phyloP scores from a whole-genome alignment of 1,139 yeast genomes.

The Hemisphaericaspora lyxosophila region DNA sequence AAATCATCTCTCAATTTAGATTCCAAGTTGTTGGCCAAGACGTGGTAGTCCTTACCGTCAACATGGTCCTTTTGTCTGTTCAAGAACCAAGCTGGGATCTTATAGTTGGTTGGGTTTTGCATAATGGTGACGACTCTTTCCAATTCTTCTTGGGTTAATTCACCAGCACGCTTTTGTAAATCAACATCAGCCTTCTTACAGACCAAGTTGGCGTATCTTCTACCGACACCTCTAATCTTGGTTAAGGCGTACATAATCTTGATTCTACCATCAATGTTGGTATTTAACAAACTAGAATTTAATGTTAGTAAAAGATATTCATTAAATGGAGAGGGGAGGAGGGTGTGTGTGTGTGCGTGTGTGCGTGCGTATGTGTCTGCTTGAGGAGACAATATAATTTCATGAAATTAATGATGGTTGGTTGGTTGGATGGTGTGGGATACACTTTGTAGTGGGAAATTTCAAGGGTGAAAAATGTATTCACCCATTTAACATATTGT shows the following conservation, averaged over 20 bases:
- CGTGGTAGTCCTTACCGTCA: conserved; percentile 99
- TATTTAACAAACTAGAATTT: conserved; percentile 86
- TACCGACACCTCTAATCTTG: conserved; percentile 99
- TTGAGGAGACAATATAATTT: too few species aligned
- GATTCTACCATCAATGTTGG: conserved; percentile 99
- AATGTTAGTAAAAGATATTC: conserved; percentile 24
- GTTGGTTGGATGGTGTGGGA: too few species aligned
- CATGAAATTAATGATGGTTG: too few species aligned
- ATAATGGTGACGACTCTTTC: conserved; percentile 99
- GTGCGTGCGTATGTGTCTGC: too few species aligned
- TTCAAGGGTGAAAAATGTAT: too few species aligned
- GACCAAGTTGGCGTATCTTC: conserved; percentile 99
- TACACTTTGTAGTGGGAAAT: too few species aligned
- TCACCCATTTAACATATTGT: too few species aligned
- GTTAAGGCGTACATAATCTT: conserved; percentile 99
- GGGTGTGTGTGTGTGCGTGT: too few species aligned
- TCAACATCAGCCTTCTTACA: conserved; percentile 99
- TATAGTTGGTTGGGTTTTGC: conserved; percentile 99
- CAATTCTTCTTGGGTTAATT: conserved; percentile 99
- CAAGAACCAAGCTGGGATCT: conserved; percentile 99
- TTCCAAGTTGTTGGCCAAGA: conserved; percentile 98
- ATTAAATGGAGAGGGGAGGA: background rate
- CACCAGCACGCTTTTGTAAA: conserved; percentile 99
- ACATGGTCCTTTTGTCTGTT: conserved; percentile 99
- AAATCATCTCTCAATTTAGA: conserved; percentile 99